These are phyloP conservation scores for Jasminum sambac DNA, from an alignment of 257 asterid genomes.

Conservation along the genomic window DNA sequence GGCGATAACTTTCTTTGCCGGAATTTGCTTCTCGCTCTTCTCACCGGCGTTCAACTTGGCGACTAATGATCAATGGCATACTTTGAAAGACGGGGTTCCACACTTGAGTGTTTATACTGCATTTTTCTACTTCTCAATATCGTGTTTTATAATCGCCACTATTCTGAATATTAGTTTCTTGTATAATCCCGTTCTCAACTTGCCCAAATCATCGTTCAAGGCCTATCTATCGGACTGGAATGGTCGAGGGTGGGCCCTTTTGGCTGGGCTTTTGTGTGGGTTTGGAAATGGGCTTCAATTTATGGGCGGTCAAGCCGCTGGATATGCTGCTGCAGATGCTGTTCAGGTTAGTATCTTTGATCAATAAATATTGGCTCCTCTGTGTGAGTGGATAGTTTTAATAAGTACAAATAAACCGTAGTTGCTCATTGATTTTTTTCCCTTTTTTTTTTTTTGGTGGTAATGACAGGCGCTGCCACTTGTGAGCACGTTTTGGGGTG, in stretches of 20 bases:
- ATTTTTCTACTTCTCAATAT: slow-evolving; percentile 85
- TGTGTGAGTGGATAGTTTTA: too few relatives aligned
- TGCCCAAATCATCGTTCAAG: slow-evolving; percentile 71
- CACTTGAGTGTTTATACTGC: slow-evolving; percentile 84
- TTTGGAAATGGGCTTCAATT: slow-evolving; percentile 96
- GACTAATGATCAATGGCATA: slow-evolving; percentile 88
- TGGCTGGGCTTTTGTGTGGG: slow-evolving; percentile 91
- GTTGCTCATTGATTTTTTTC: not conserved
- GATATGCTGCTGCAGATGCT: slow-evolving; percentile 97
- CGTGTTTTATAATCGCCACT: slow-evolving; percentile 67
- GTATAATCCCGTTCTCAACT: slow-evolving; percentile 60
- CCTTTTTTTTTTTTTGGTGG: too few relatives aligned
- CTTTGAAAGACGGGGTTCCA: slow-evolving; percentile 58
- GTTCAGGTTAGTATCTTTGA: slow-evolving; percentile 60
- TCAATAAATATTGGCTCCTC: too few relatives aligned
- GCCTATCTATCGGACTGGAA: slow-evolving; percentile 78
- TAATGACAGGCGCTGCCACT: slow-evolving; percentile 79
- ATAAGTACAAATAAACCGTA: not conserved
- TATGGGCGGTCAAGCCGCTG: slow-evolving; percentile 99
- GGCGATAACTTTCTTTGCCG: slow-evolving; percentile 79
- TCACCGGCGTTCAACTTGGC: slow-evolving; percentile 92
- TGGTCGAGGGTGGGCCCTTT: slow-evolving; percentile 86
- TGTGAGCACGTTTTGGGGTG: slow-evolving; percentile 94
- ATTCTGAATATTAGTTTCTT: slow-evolving; percentile 70
- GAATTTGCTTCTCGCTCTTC: slow-evolving; percentile 80